A percentile compares a stretch with the other conserved stretches of the same genome.
These are phyloP conservation scores for Coix lacrymajobi DNA, from an alignment of 176 grass and related monocot species.

Conservation along the genomic window DNA sequence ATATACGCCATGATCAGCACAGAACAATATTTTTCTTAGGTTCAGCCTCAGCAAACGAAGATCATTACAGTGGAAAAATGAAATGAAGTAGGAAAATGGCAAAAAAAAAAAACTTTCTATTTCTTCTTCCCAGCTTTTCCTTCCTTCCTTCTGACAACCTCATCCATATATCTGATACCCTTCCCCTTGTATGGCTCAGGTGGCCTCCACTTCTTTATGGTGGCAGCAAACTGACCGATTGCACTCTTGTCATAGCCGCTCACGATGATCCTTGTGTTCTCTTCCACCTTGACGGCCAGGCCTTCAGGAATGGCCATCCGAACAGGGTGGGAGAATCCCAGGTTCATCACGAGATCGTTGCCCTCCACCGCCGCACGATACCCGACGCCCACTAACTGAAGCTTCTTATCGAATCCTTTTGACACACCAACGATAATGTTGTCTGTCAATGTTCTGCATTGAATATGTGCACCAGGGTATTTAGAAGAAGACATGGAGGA, in stretches of 20 bases:
- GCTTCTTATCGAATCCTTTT: slow-evolving; percentile 90
- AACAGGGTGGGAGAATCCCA: slow-evolving; percentile 91
- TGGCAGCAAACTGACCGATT: slow-evolving; percentile 83
- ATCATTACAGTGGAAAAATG: slow-evolving; percentile 19
- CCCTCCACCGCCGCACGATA: slow-evolving; percentile 82
- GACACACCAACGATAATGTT: slow-evolving; percentile 94
- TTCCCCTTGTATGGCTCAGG: slow-evolving; percentile 99
- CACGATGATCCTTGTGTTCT: slow-evolving; percentile 81
- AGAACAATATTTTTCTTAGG: not conserved
- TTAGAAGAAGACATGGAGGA: slow-evolving; percentile 1
- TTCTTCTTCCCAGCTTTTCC: slow-evolving; percentile 99
- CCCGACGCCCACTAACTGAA: slow-evolving; percentile 82
- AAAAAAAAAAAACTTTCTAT: slow-evolving; percentile 35
- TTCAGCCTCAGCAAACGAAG: not conserved
- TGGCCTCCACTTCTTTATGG: slow-evolving; percentile 89
- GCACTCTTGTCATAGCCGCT: slow-evolving; percentile 79
- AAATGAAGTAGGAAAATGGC: slow-evolving; percentile 6
- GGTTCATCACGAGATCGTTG: slow-evolving; percentile 80
- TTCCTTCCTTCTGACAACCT: slow-evolving; percentile 86
- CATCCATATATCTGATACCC: slow-evolving; percentile 72
- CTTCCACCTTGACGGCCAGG: slow-evolving; percentile 77
- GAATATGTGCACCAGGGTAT: not conserved
- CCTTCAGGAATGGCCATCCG: slow-evolving; percentile 80
- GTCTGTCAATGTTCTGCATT: slow-evolving; percentile 76
- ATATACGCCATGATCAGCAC: not conserved